Evolutionary conservation across 331 rosid genomes (phyloP).

Genomic region (Quercus lobata): DNA sequence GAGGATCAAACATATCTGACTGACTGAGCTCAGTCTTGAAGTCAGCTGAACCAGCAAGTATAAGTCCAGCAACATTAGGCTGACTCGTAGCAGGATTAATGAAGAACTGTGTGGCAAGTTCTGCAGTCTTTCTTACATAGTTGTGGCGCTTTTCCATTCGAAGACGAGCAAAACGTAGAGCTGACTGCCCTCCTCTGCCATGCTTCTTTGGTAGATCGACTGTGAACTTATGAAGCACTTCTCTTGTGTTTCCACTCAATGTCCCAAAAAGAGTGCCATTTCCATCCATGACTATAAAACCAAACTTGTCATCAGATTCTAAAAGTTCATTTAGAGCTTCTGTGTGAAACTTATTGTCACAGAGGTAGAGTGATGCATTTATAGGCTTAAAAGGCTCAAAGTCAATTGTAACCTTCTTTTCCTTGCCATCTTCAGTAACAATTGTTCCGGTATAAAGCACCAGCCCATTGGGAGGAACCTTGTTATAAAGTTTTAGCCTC

Average conservation of each 20-base stretch:
- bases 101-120: slow-evolving; percentile 66
- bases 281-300: slow-evolving; percentile 69
- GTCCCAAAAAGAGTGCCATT: slow-evolving; percentile 75
- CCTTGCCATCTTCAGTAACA: slow-evolving; percentile 72
- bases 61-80: slow-evolving; percentile 70
- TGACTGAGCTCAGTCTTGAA: slow-evolving; percentile 74
- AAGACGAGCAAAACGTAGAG: slow-evolving; percentile 70
- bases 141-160: slow-evolving; percentile 73
- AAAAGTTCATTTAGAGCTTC: slow-evolving; percentile 66
- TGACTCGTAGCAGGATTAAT: slow-evolving; percentile 73
- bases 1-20: slow-evolving; percentile 75
- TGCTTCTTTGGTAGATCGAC: slow-evolving; percentile 71
- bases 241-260: slow-evolving; percentile 64
- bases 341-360: slow-evolving; percentile 72
- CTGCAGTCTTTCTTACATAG: slow-evolving; percentile 70
- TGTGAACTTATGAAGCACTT: slow-evolving; percentile 65
- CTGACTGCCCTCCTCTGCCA: slow-evolving; percentile 80
- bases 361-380: slow-evolving; percentile 61
- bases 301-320: slow-evolving; percentile 72
- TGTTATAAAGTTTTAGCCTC: slow-evolving; percentile 66
- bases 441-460: slow-evolving; percentile 69
- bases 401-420: slow-evolving; percentile 68
- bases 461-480: slow-evolving; percentile 71
- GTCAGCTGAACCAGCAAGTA: slow-evolving; percentile 73
- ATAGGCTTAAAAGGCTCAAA: slow-evolving; percentile 72